These are phyloP conservation scores for Lojkania enalia DNA, from an alignment of 2,329 filamentous ascomycete species.

Conservation along the genomic window DNA sequence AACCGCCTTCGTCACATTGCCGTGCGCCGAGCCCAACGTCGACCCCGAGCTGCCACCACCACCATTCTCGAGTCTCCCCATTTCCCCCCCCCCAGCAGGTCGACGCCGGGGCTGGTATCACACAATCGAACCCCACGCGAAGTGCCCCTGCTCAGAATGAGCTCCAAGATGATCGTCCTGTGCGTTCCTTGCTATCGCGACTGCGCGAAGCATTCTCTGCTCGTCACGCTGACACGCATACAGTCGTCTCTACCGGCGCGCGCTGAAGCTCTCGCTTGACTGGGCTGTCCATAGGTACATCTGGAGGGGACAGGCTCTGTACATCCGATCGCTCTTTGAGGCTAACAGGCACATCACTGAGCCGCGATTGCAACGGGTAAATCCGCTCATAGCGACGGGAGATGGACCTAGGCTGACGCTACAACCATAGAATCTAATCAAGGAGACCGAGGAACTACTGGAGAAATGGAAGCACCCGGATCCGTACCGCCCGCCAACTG, in stretches of 20 bases:
- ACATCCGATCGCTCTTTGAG: conserved; percentile 94
- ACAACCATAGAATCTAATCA: conserved; percentile 70
- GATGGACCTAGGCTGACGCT: conserved; percentile 22
- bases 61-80: conserved; percentile 26
- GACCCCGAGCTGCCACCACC: conserved; percentile 19
- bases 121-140: conserved; percentile 14
- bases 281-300: conserved; percentile 92
- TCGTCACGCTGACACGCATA: conserved; percentile 29
- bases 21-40: conserved; percentile 34
- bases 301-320: conserved; percentile 94
- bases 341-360: conserved; percentile 85
- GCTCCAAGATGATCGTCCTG: conserved; percentile 44
- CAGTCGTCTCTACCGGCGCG: conserved; percentile 82
- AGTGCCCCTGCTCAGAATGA: conserved; percentile 39
- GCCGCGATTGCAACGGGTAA: conserved; percentile 83
- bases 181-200: conserved; percentile 27
- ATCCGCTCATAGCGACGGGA: conserved; percentile 10
- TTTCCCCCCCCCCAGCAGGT: conserved; percentile 28
- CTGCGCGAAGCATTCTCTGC: conserved; percentile 13
- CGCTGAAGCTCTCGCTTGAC: conserved; percentile 89
- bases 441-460: conserved; percentile 84
- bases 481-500: conserved; percentile 84
- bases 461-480: conserved; percentile 98
- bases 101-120: conserved; percentile 13
- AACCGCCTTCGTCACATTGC: conserved; percentile 27